These are phyloP conservation scores for Gonapodya prolifera DNA, from an alignment of 192 early-diverging fungal genomes.

Conservation along the genomic window DNA sequence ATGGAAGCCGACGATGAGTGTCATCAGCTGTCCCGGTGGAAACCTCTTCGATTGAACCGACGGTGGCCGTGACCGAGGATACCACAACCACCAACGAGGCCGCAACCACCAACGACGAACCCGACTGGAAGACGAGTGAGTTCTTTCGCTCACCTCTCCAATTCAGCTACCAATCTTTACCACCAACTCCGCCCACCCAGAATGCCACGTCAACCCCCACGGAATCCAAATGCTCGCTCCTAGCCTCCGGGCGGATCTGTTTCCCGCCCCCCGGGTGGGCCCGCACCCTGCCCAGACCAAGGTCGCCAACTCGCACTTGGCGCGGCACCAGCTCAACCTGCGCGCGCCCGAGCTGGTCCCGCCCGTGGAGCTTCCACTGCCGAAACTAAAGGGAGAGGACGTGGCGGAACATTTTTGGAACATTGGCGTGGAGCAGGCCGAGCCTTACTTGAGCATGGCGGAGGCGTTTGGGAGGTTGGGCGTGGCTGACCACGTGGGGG, in stretches of 20 bases:
- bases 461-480: slow-evolving; percentile 21
- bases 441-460: slow-evolving; percentile 42
- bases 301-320: slow-evolving; percentile 25
- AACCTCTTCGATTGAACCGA: no score
- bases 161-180: no score
- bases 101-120: no score
- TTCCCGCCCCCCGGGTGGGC: slow-evolving; percentile 9
- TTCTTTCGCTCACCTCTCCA: no score
- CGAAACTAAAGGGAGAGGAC: slow-evolving; percentile 27
- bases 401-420: slow-evolving; percentile 69
- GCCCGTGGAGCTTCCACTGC: slow-evolving; percentile 31
- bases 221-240: slow-evolving; percentile 29
- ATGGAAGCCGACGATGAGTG: no score
- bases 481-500: slow-evolving; percentile 15
- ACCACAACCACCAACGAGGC: no score
- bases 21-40: no score
- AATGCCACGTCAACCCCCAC: slow-evolving; percentile 17
- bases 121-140: no score
- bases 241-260: slow-evolving; percentile 20
- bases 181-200: no score
- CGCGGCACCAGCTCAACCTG: slow-evolving; percentile 22
- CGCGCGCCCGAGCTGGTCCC: slow-evolving; percentile 22
- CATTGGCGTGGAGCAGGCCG: slow-evolving; percentile 52
- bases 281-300: slow-evolving; percentile 20
- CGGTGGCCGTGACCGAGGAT: no score